Evolutionary conservation across 257 asterid species (phyloP).

Genomic region (Solanum arcanum): DNA sequence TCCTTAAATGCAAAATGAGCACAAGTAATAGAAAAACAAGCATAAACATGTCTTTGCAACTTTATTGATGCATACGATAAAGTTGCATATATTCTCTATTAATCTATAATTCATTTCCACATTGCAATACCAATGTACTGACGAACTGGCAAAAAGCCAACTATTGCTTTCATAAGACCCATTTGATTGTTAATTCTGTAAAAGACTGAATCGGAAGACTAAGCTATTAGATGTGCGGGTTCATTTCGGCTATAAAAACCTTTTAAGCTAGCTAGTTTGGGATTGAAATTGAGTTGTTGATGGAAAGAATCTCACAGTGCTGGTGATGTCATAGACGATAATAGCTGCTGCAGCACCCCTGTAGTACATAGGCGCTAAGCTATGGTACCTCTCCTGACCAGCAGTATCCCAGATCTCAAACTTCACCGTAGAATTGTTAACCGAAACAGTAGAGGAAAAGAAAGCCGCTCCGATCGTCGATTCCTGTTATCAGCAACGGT

Average conservation of each 20-base stretch:
- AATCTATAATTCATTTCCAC: neutral
- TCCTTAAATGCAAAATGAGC: neutral
- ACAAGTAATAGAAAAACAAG: neutral
- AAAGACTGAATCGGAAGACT: neutral
- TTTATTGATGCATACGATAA: neutral
- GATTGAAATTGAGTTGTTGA: neutral
- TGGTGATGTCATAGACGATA: slow-evolving; percentile 81
- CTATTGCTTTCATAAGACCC: neutral
- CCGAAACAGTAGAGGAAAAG: slow-evolving; percentile 77
- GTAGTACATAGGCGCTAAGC: slow-evolving; percentile 99
- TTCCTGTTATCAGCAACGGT: slow-evolving; percentile 34
- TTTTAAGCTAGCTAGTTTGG: neutral
- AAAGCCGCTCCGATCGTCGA: slow-evolving; percentile 97
- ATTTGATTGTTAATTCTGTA: neutral
- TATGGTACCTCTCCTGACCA: slow-evolving; percentile 95
- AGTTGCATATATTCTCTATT: neutral
- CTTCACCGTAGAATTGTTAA: slow-evolving; percentile 67
- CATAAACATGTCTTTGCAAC: neutral
- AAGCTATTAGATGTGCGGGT: neutral
- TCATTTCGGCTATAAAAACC: neutral
- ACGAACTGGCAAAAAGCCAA: neutral
- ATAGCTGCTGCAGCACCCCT: slow-evolving; percentile 97
- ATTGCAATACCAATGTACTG: neutral
- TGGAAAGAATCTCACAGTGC: slow-evolving; percentile 34
- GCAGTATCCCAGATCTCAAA: slow-evolving; percentile 99